phyloP scores from a whole-genome alignment of 1,284 basidiomycete genomes.

The Tilletia horrida region DNA sequence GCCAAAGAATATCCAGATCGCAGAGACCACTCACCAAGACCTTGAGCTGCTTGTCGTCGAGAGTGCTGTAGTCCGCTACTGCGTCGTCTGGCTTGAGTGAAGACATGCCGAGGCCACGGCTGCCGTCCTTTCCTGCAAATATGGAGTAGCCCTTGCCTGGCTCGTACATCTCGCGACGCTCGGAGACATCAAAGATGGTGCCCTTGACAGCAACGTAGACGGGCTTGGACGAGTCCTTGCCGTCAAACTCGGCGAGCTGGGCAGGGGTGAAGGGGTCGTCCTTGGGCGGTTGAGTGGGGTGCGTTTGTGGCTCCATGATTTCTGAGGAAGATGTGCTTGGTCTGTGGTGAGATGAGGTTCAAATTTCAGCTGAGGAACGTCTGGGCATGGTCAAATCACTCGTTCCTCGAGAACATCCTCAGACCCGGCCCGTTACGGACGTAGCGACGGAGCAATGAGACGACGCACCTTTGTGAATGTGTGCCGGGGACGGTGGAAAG shows the following conservation, averaged over 20 bases:
- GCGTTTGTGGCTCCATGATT: conserved; percentile 12
- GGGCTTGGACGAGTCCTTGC: conserved; percentile 64
- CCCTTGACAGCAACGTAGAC: conserved; percentile 88
- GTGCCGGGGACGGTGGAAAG: no score
- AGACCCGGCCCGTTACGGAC: no score
- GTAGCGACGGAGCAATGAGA: no score
- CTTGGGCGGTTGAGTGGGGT: conserved; percentile 17
- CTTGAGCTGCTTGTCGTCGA: conserved; percentile 73
- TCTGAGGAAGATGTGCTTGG: background rate
- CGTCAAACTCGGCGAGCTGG: conserved; percentile 69
- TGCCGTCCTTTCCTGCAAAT: conserved; percentile 79
- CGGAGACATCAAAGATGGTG: conserved; percentile 74
- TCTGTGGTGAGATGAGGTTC: background rate
- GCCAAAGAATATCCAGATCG: background rate
- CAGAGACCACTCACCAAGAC: conserved; percentile 61
- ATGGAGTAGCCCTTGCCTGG: conserved; percentile 55
- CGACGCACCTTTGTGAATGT: no score
- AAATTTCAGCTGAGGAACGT: background rate
- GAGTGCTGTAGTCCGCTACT: conserved; percentile 75
- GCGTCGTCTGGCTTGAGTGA: conserved; percentile 84
- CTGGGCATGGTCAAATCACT: background rate
- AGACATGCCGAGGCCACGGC: conserved; percentile 62
- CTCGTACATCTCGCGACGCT: conserved; percentile 74
- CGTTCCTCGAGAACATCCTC: background rate
- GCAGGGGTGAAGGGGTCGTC: conserved; percentile 18